A percentile compares a stretch with the other conserved stretches of the same genome.
Conservation (phyloP, 257 asterid genomes). For the Hygrophila difformis region DNA sequence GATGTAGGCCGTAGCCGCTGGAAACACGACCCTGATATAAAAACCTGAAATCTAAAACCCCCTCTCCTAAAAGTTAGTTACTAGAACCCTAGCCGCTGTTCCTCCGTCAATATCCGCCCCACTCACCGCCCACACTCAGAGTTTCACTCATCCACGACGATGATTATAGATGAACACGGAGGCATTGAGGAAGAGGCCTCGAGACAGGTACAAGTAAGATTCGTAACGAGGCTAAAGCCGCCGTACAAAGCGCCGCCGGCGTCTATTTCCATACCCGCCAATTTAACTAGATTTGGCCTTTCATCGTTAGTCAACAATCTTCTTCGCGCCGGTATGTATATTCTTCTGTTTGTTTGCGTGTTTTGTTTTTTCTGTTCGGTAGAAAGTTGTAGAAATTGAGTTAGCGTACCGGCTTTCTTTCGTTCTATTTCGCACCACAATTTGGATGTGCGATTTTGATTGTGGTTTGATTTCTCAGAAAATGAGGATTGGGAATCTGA, state of each 20-base stretch:
- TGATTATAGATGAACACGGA: conserved; percentile 41
- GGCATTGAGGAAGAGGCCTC: conserved; percentile 34
- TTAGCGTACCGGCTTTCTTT: neutral
- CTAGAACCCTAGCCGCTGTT: conserved; percentile 27
- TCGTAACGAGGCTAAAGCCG: conserved; percentile 53
- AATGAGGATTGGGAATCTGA: conserved; percentile 58
- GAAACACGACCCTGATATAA: neutral
- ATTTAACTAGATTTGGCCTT: conserved; percentile 62
- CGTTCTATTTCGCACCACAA: neutral
- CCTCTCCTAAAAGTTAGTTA: neutral
- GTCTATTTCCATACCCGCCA: conserved; percentile 73
- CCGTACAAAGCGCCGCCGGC: conserved; percentile 42
- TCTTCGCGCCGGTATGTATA: conserved; percentile 39
- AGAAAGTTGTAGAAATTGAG: too few species aligned
- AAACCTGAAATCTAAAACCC: neutral
- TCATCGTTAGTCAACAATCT: conserved; percentile 63
- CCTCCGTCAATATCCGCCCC: conserved; percentile 2
- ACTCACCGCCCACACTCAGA: neutral
- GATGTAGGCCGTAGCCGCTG: too few species aligned
- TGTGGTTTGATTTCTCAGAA: conserved; percentile 25
- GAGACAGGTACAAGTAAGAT: conserved; percentile 67
- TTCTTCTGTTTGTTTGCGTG: neutral
- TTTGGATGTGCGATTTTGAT: conserved; percentile 10
- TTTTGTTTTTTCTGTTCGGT: neutral
- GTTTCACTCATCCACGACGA: conserved; percentile 5